phyloP scores from a whole-genome alignment of 192 early-diverging fungal genomes.

The Rhizoclosmatium globosum region DNA sequence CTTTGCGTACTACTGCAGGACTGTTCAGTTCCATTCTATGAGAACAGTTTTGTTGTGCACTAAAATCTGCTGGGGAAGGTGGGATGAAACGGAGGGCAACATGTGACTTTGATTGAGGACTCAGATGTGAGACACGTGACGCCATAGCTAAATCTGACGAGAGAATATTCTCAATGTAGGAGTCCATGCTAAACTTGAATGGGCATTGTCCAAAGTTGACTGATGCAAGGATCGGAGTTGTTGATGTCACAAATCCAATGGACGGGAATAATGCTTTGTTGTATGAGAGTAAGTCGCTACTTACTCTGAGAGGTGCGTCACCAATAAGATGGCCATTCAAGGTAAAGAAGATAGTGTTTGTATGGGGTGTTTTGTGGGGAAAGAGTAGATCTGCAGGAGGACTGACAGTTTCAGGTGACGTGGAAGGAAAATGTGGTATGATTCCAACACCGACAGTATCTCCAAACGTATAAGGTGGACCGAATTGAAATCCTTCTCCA shows the following conservation, averaged over 20 bases:
- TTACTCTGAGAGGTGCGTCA: conserved; percentile 44
- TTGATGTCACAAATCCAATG: conserved; percentile 17
- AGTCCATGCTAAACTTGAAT: conserved; percentile 35
- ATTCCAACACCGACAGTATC: conserved; percentile 45
- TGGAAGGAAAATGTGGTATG: not conserved
- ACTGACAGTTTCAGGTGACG: not conserved
- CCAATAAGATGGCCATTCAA: conserved; percentile 54
- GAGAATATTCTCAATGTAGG: not conserved
- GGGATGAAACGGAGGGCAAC: not conserved
- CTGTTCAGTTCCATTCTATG: not conserved
- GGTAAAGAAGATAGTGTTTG: conserved; percentile 47
- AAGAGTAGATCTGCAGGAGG: not conserved
- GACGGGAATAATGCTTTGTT: conserved; percentile 29
- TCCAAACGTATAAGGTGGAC: conserved; percentile 32
- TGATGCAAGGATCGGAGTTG: conserved; percentile 18
- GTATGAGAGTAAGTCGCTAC: conserved; percentile 33
- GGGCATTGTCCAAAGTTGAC: conserved; percentile 43
- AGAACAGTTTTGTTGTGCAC: no score
- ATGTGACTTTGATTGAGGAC: not conserved
- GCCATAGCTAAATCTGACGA: not conserved
- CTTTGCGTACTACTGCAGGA: not conserved
- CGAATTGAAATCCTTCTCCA: conserved; percentile 46
- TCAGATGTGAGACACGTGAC: not conserved
- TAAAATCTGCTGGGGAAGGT: not conserved
- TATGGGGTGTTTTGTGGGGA: not conserved